Evolutionary conservation across 805 yeast genomes (phyloP).

Genomic region (Cyberlindnera subsufficiens): DNA sequence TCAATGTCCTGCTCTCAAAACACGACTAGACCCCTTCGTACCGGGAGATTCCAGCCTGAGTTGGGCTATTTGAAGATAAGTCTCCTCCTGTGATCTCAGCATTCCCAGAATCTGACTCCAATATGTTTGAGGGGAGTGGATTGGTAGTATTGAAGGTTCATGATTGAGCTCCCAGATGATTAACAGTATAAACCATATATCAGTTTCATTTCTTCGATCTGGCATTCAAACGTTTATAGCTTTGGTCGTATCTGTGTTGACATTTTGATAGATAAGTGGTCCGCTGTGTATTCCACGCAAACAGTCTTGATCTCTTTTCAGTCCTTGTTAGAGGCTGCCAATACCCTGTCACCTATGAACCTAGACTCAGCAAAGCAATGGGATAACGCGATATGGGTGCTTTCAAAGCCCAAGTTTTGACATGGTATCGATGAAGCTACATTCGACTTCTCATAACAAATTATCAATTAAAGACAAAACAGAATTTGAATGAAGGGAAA

Average conservation of each 20-base stretch:
- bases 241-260: slow-evolving; percentile 61
- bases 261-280: slow-evolving; percentile 60
- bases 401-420: too few relatives aligned
- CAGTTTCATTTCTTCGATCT: slow-evolving; percentile 40
- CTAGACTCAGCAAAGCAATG: slow-evolving; percentile 34
- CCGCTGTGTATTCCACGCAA: slow-evolving; percentile 57
- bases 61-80: slow-evolving; percentile 47
- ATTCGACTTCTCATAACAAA: too few relatives aligned
- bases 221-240: slow-evolving; percentile 52
- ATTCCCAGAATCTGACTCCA: slow-evolving; percentile 46
- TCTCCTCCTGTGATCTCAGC: slow-evolving; percentile 47
- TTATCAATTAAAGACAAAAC: neutral
- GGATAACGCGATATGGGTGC: slow-evolving; percentile 44
- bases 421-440: too few relatives aligned
- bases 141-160: slow-evolving; percentile 49
- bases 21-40: neutral
- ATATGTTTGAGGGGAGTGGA: slow-evolving; percentile 29
- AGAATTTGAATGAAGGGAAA: neutral
- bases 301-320: slow-evolving; percentile 54
- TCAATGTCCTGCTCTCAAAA: too few relatives aligned
- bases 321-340: slow-evolving; percentile 58
- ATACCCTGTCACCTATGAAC: slow-evolving; percentile 48
- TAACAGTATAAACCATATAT: slow-evolving; percentile 55
- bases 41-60: slow-evolving; percentile 2
- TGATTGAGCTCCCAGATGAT: slow-evolving; percentile 44